Conservation (phyloP, 768 basidiomycete genomes). For the Lactarius tabidus region DNA sequence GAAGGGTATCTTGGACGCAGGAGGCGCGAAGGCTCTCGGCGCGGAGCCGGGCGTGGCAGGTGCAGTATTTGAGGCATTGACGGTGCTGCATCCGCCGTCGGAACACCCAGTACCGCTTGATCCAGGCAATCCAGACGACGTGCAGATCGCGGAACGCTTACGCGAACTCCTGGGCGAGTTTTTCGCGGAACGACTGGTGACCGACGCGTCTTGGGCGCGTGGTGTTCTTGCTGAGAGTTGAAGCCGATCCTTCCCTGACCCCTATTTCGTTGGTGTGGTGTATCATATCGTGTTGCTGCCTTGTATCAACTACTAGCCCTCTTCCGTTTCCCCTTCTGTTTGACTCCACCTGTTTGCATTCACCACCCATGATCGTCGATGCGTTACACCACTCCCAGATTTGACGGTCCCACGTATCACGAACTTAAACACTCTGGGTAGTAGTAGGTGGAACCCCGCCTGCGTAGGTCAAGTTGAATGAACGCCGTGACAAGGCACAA, state of each 20-base stretch:
- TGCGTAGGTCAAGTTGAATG: background rate
- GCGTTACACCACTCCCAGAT: background rate
- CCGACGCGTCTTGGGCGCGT: conserved; percentile 62
- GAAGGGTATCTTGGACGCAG: conserved; percentile 77
- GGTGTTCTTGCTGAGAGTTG: conserved; percentile 42
- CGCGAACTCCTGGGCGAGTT: conserved; percentile 55
- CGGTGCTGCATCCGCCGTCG: conserved; percentile 53
- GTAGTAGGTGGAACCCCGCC: background rate
- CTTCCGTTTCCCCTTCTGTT: background rate
- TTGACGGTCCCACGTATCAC: background rate
- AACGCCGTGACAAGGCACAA: background rate
- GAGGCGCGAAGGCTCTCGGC: conserved; percentile 71
- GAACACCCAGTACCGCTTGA: conserved; percentile 59
- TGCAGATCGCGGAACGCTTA: conserved; percentile 43
- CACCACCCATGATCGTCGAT: background rate
- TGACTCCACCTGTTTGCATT: background rate
- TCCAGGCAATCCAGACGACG: conserved; percentile 44
- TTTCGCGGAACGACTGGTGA: conserved; percentile 52
- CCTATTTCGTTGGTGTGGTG: conserved; percentile 1
- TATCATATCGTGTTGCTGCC: conserved; percentile 2
- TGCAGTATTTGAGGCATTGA: conserved; percentile 63
- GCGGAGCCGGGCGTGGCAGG: conserved; percentile 54
- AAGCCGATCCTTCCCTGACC: background rate
- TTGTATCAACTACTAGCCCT: conserved; percentile 10
- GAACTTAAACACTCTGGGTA: background rate